These are phyloP conservation scores for Leccinum imitatum DNA, from an alignment of 768 basidiomycete genomes.

Conservation along the genomic window DNA sequence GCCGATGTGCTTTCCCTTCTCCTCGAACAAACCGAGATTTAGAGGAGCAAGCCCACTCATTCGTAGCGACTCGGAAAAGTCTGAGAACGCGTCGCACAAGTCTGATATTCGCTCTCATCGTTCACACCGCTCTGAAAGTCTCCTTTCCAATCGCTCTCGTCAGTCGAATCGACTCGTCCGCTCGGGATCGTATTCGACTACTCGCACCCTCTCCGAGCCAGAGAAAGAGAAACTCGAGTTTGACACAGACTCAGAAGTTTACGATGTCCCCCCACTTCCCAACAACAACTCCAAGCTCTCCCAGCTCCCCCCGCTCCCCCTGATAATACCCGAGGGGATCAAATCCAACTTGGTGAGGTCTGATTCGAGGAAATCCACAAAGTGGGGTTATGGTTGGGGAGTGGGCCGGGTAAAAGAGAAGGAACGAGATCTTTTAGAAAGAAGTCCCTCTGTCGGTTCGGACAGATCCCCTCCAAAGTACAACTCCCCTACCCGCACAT, in stretches of 20 bases:
- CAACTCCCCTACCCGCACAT: constrained; percentile 34
- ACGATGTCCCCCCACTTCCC: constrained; percentile 38
- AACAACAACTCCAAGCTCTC: constrained; percentile 42
- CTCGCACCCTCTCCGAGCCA: constrained; percentile 38
- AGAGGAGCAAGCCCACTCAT: constrained; percentile 32
- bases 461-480: constrained; percentile 38
- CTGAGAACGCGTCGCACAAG: constrained; percentile 41
- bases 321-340: constrained; percentile 33
- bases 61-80: constrained; percentile 43
- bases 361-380: constrained; percentile 57
- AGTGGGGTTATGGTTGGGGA: constrained; percentile 75
- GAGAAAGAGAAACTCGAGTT: constrained; percentile 57
- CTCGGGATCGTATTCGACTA: constrained; percentile 44
- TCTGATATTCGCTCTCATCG: constrained; percentile 30
- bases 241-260: constrained; percentile 60
- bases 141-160: constrained; percentile 23
- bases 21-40: constrained; percentile 26
- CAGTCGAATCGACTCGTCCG: constrained; percentile 34
- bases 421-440: constrained; percentile 38
- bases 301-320: constrained; percentile 44
- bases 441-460: constrained; percentile 35
- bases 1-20: constrained; percentile 62
- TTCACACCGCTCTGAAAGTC: constrained; percentile 26
- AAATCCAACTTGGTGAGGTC: constrained; percentile 51
- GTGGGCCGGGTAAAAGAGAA: constrained; percentile 53